Evolutionary conservation across 2,329 filamentous ascomycete species (phyloP).

Genomic region (Ophiostoma himal-ulmi): DNA sequence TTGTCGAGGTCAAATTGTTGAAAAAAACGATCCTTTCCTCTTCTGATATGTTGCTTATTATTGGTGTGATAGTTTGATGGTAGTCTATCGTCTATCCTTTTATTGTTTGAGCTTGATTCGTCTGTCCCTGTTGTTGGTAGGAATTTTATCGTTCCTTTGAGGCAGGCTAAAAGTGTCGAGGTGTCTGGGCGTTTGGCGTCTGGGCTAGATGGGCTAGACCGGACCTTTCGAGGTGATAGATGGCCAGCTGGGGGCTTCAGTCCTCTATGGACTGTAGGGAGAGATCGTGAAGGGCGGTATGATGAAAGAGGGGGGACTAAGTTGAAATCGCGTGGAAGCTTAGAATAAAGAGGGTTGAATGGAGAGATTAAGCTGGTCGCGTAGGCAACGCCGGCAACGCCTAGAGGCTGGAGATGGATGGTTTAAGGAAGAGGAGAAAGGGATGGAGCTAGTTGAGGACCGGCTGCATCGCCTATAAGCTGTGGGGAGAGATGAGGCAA

Average conservation of each 20-base stretch:
- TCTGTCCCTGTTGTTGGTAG: background rate
- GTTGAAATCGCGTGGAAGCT: background rate
- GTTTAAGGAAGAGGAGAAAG: constrained; percentile 19
- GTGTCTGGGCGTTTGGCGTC: constrained; percentile 16
- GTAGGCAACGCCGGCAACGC: constrained; percentile 12
- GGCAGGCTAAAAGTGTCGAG: constrained; percentile 2
- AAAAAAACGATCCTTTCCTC: background rate
- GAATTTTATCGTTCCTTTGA: background rate
- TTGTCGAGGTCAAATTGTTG: background rate
- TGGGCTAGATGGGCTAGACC: constrained; percentile 20
- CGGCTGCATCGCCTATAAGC: background rate
- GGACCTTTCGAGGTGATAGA: background rate
- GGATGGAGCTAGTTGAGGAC: constrained; percentile 1
- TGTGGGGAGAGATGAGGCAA: background rate
- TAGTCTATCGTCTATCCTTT: background rate
- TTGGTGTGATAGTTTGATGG: background rate
- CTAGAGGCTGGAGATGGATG: constrained; percentile 14
- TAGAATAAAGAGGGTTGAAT: background rate
- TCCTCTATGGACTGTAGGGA: background rate
- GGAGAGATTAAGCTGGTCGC: background rate
- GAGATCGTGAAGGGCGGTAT: background rate
- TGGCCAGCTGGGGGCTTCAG: background rate
- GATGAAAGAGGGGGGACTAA: background rate
- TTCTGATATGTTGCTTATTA: background rate
- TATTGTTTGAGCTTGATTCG: background rate